Evolutionary conservation across 2,329 filamentous ascomycete genomes (phyloP), one percentile per base, ranked within the genome.

Genomic region (Macroventuria anomochaeta): DNA sequence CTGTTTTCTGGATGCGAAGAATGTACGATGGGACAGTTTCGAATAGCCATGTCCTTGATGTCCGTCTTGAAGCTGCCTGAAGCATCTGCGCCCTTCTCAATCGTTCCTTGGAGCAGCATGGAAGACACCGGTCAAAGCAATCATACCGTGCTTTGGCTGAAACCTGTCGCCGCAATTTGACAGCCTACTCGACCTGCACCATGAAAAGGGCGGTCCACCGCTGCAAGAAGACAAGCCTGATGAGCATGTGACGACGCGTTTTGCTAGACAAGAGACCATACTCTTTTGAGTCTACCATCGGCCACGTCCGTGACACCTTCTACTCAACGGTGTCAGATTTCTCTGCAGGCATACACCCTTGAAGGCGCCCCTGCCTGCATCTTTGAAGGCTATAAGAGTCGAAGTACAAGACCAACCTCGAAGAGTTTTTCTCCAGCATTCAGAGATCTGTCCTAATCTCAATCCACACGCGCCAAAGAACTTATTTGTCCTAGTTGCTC

Each of bases 171-270:
- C 12, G 0, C 13, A 38, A 17, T 3, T 12, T 37, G 7, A 4
- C n/a, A 32, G 40, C 23, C 6, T 38, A 1, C 11, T n/a, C 10
- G 11, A 11, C 3, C 2, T 32, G 13, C 7, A 20, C 3, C n/a
- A 13, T 6, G 6, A 46, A 33, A 46, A 44, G 46, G 40, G 46
- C 46, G 51, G 33, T 26, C 7, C 17, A 7, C 34, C 12, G 17
- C 23, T 12, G 33, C 17, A 32, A 36, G 1, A 29, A 11, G 37
- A 10, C 32, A 21, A 13, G 2, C 13, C 21, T 17, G 28, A 12
- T 11, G 5, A 15, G 31, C 46, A 51, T 56, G 53, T 56, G 46
- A 51, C 46, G 26, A 43, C 47, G 46, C 38, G 47, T 46, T 46
- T 46, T 31, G 40, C 44, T 49, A 41, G 12, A 46, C 51, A 23